Conservation (phyloP, 306 rosid genomes). For the Geum urbanum region DNA sequence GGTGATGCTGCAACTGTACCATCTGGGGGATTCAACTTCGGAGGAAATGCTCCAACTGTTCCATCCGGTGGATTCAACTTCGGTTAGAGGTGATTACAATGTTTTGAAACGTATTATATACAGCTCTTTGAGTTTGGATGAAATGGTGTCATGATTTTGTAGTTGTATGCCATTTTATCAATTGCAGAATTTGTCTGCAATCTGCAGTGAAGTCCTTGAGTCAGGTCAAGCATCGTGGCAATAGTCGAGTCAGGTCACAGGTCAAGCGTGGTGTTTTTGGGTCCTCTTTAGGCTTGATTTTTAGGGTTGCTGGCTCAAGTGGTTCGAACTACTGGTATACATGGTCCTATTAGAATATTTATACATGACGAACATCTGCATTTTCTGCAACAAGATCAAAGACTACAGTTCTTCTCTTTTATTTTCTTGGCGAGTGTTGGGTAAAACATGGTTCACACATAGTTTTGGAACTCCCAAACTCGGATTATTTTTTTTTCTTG, state of each 20-base stretch:
- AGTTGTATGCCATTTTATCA: slow-evolving; percentile 2
- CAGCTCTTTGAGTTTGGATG: slow-evolving; percentile 2
- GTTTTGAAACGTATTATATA: background rate
- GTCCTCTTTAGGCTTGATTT: slow-evolving; percentile 29
- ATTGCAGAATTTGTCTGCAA: slow-evolving; percentile 37
- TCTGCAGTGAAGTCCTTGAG: slow-evolving; percentile 19
- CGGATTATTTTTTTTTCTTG: slow-evolving; percentile 12
- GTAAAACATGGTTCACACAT: slow-evolving; percentile 11
- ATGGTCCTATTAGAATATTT: slow-evolving; percentile 23
- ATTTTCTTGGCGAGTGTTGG: slow-evolving; percentile 14
- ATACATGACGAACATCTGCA: slow-evolving; percentile 32
- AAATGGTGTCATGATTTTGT: slow-evolving; percentile 7
- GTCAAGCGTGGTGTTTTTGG: slow-evolving; percentile 30
- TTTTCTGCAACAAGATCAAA: slow-evolving; percentile 18
- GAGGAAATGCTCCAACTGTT: slow-evolving; percentile 47
- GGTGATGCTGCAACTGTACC: slow-evolving; percentile 53
- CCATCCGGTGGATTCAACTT: slow-evolving; percentile 96
- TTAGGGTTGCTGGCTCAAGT: slow-evolving; percentile 29
- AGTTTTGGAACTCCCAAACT: slow-evolving; percentile 45
- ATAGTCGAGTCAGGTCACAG: slow-evolving; percentile 19
- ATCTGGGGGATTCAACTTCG: slow-evolving; percentile 62
- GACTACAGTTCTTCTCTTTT: slow-evolving; percentile 22
- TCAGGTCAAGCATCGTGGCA: slow-evolving; percentile 6
- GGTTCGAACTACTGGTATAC: slow-evolving; percentile 41
- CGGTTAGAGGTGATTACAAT: slow-evolving; percentile 46